Conservation (phyloP, 805 yeast genomes). For the Nakazawaea anatomiae region DNA sequence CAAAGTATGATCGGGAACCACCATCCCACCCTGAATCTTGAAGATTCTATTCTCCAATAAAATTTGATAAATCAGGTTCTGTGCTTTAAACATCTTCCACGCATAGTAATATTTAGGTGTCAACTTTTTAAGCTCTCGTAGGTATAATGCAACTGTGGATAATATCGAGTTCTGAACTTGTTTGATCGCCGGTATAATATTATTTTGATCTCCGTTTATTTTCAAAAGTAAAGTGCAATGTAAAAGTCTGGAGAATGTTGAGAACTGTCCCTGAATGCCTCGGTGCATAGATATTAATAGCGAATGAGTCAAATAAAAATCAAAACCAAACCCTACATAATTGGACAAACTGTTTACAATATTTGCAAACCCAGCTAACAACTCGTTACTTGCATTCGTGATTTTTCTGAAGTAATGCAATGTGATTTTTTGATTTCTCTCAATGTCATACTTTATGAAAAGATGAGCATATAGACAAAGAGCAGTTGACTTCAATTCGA, state of each 20-base stretch:
- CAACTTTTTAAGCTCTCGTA: slow-evolving; percentile 7
- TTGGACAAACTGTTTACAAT: slow-evolving; percentile 23
- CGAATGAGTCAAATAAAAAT: slow-evolving; percentile 27
- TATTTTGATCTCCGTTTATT: background rate
- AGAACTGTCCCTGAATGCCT: slow-evolving; percentile 12
- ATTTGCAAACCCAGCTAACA: background rate
- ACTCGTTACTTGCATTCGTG: background rate
- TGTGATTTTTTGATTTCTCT: background rate
- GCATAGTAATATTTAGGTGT: slow-evolving; percentile 11
- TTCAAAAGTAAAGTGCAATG: slow-evolving; percentile 21
- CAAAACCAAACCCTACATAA: slow-evolving; percentile 30
- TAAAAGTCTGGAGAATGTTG: slow-evolving; percentile 17
- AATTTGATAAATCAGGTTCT: slow-evolving; percentile 7
- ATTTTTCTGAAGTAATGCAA: background rate
- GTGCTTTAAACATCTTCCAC: slow-evolving; percentile 11
- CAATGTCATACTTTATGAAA: slow-evolving; percentile 2
- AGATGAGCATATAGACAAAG: slow-evolving; percentile 5
- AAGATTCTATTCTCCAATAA: background rate
- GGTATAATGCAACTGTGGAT: slow-evolving; percentile 22
- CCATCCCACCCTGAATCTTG: background rate
- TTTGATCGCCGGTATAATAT: background rate
- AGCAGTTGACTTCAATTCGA: background rate
- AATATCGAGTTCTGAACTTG: slow-evolving; percentile 17
- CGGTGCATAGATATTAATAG: slow-evolving; percentile 4
- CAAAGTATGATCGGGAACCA: background rate